Evolutionary conservation across 345 rosid species (phyloP), one percentile per base, ranked within the genome.

Genomic region (Populus ilicifolia): DNA sequence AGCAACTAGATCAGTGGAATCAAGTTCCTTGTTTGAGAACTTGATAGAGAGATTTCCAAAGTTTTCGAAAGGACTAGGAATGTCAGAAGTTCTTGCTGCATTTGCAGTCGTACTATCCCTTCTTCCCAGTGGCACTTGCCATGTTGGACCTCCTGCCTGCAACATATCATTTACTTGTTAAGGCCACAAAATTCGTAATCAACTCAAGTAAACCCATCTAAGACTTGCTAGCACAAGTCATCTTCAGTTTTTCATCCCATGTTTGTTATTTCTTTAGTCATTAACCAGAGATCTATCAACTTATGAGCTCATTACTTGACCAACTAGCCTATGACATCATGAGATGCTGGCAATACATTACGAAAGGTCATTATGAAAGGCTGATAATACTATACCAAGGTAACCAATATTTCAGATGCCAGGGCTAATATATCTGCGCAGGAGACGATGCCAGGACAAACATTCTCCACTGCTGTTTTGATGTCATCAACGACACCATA

Each of bases 361-460:
- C 9, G 13, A 41, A 41, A 39, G 10, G 43, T 39, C 8, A 39
- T 39, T 39, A 39, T 1, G 43, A 39, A 39, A 41, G 44, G 44
- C 12, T 41, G 44, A 5, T 5, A 10, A 17, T 2, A 21, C 6
- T 17, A 25, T 69, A 66, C 66, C 30, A 9, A n/a, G 23, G n/a
- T 7, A 44, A 75, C 46, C 33, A 5, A 17, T 25, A 13, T 36
- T 36, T 56, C 27, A 39, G 35, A 38, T 20, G 93, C 89, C n/a
- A 92, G 71, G 67, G 93, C 69, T 44, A 93, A 78, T 74, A 91
- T 87, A 81, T 93, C 97, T 43, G 92, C 92, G 76, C 96, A 92
- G 0, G 94, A 92, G 25, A 90, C 94, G 75, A 89, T 21, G 8
- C 77, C 70, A 66, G 70, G 69, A 30, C 77, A 74, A 25, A 5